Evolutionary conservation across 176 grass and related monocot genomes (phyloP).

Genomic region (Carex myosuroides): DNA sequence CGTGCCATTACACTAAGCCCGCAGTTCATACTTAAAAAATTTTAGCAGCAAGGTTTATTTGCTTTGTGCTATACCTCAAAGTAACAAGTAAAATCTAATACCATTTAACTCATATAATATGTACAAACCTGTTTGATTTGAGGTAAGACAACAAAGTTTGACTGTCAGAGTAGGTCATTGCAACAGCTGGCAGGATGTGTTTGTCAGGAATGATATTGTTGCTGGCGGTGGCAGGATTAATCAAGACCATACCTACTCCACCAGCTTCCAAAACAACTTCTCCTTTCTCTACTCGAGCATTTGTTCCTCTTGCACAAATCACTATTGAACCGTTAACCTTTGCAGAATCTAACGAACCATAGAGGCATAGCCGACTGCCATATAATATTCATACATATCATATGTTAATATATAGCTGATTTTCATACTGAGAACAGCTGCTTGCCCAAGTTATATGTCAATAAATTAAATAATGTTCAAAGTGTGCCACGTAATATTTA

Average conservation of each 20-base stretch:
- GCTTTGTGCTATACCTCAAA: not conserved
- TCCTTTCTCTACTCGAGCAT: conserved; percentile 19
- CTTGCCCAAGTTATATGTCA: not conserved
- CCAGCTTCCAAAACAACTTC: conserved; percentile 35
- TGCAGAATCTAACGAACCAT: conserved; percentile 34
- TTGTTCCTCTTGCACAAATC: conserved; percentile 40
- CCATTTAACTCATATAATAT: not conserved
- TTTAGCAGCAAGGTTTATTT: not conserved
- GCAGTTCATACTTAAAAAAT: no score
- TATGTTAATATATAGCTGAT: not conserved
- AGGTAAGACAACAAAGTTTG: conserved; percentile 33
- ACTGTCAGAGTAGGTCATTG: conserved; percentile 52
- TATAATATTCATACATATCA: not conserved
- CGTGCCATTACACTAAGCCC: not conserved
- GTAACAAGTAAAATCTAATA: not conserved
- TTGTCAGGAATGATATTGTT: conserved; percentile 31
- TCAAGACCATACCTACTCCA: conserved; percentile 41
- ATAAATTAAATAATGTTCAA: no score
- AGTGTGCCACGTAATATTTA: no score
- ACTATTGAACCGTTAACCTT: conserved; percentile 57
- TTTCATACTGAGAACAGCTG: no score
- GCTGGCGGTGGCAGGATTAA: conserved; percentile 24
- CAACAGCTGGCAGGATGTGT: conserved; percentile 49
- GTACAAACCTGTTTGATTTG: conserved; percentile 14
- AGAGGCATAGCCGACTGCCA: conserved; percentile 33